These are phyloP conservation scores for Sambucus nigra DNA, from an alignment of 129 eudicot species.

Conservation along the genomic window DNA sequence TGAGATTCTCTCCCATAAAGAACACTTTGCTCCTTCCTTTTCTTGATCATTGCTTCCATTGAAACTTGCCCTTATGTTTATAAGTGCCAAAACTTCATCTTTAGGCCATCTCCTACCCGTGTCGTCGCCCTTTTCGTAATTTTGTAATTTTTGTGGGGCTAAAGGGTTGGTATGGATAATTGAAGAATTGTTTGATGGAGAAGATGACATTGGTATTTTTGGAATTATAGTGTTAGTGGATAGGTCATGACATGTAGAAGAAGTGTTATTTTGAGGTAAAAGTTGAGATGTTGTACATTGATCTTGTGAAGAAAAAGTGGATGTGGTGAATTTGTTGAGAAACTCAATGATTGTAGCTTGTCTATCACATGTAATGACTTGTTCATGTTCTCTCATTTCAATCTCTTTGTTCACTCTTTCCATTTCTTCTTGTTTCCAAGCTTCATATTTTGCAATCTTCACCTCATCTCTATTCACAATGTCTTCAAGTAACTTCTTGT, in stretches of 20 bases:
- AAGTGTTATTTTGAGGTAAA: too few relatives aligned
- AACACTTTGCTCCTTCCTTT: slow-evolving; percentile 25
- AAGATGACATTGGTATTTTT: background rate
- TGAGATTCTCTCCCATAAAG: slow-evolving; percentile 82
- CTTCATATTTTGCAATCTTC: slow-evolving; percentile 57
- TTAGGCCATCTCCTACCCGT: slow-evolving; percentile 79
- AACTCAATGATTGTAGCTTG: slow-evolving; percentile 53
- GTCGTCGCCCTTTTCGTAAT: slow-evolving; percentile 23
- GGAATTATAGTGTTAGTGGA: slow-evolving; percentile 11
- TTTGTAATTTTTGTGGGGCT: background rate
- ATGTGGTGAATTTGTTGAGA: slow-evolving; percentile 52
- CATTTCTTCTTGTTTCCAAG: slow-evolving; percentile 61
- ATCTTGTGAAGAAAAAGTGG: slow-evolving; percentile 1
- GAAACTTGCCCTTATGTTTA: slow-evolving; percentile 56
- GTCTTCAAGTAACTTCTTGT: slow-evolving; percentile 59
- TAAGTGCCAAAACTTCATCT: slow-evolving; percentile 76
- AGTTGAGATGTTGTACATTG: too few relatives aligned
- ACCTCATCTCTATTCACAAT: slow-evolving; percentile 60
- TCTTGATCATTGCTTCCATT: slow-evolving; percentile 4
- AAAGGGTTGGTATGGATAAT: background rate
- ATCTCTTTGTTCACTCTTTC: slow-evolving; percentile 49
- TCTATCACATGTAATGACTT: slow-evolving; percentile 40
- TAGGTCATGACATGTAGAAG: background rate
- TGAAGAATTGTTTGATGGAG: slow-evolving; percentile 9
- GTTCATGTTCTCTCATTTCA: slow-evolving; percentile 47